Evolutionary conservation across 768 basidiomycete genomes (phyloP), one percentile per base, ranked within the genome.

Genomic region (Kwoniella mangroviensis): DNA sequence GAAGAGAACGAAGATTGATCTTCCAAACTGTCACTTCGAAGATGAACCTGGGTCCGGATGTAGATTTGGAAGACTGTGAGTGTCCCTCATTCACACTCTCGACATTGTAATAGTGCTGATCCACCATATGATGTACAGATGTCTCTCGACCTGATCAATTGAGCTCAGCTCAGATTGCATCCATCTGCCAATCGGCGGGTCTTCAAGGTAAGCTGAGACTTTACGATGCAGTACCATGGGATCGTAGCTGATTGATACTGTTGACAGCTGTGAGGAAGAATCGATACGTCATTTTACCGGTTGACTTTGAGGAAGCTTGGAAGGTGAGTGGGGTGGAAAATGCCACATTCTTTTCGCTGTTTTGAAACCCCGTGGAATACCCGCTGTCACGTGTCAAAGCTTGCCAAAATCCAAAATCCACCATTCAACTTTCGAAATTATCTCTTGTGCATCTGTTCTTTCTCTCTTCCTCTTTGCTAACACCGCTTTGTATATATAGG

Each of bases 221-320:
- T 40, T n/a, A 24, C 55, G 3, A 19, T 6, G 34, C 6, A 34
- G 34, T 28, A 34, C 34, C 34, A 34, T 34, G 34, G 6, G 1
- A 34, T 34, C 34, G 22, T 60, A 62, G 70, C 73, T 78, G 63
- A 79, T 22, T 21, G 3, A n/a, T 13, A 13, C 10, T 28, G 5
- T 19, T 9, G 26, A 52, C 74, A 94, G 95, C 95, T 74, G 96
- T 98, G 17, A 90, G 96, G 68, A 98, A 98, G 86, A 98, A 98
- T 84, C 91, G 96, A 79, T 99, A 99, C 85, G 89, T 99, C 56
- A 95, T 99, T 80, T 86, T 98, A 22, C 96, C 97, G 0, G 88
- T 91, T 15, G 97, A 99, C 87, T 98, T 99, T 78, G 97, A 99
- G 82, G 96, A 98, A 84, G 94, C 94, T 81, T 99, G 95, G 95